Evolutionary conservation across 129 eudicot species (phyloP), one percentile per base, ranked within the genome.

Genomic region (Glebionis coronaria): DNA sequence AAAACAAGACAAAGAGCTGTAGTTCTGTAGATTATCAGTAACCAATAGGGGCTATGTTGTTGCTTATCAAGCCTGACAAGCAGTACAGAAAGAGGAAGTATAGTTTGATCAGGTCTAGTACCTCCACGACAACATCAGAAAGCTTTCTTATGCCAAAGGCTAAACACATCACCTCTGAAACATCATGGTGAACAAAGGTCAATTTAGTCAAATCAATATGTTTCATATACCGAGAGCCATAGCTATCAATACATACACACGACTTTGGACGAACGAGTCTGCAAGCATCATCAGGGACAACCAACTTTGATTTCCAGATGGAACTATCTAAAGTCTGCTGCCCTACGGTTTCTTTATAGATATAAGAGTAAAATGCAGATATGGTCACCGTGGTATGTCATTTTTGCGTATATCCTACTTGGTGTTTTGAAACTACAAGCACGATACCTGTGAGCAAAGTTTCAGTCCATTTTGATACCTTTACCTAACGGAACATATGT

Each of bases 301-400:
- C 58, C 47, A 66, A 47, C 45, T 7, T 9, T 27, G 59, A 49
- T 50, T 27, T 4, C 71, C 60, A 50, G 12, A 31, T 29, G 31
- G 31, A 15, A 2, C 14, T 12, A 8, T 64, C 42, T 5, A 44
- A 64, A 4, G 7, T 46, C 35, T 29, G 35, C 27, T 53, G 58
- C 9, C 88, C 86, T 13, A 29, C 35, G 63, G 72, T 74, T 77
- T 82, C 81, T 60, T 79, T 82, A 77, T 85, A 76, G n/a, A n/a
- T n/a, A n/a, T n/a, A n/a, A n/a, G n/a, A n/a, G n/a, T n/a, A n/a
- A n/a, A n/a, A n/a, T n/a, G n/a, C n/a, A n/a, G n/a, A n/a, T n/a
- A n/a, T n/a, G n/a, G n/a, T n/a, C n/a, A n/a, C n/a, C n/a, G n/a
- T n/a, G n/a, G n/a, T n/a, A n/a, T n/a, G n/a, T n/a, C n/a, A n/a